These are phyloP conservation scores for Eucalyptus polyanthemos DNA, from an alignment of 345 rosid genomes.

Conservation along the genomic window DNA sequence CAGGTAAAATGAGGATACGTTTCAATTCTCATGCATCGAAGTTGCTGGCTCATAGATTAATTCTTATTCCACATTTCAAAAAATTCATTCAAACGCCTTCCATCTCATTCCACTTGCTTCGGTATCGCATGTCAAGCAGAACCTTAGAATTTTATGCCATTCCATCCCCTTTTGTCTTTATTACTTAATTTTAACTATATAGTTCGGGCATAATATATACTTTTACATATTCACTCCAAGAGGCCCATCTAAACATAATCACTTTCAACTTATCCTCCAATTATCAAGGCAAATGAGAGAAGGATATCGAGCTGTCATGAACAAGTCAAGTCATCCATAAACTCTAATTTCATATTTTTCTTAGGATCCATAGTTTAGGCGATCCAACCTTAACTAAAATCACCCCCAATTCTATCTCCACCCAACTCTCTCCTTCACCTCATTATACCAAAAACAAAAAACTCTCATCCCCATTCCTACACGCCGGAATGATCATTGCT, in stretches of 20 bases:
- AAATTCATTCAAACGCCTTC: neutral
- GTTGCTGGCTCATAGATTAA: neutral
- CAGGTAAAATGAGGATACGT: fast-evolving
- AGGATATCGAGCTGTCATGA: fast-evolving
- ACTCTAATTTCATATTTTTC: neutral
- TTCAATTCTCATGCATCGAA: fast-evolving
- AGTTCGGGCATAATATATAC: fast-evolving
- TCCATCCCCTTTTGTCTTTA: neutral
- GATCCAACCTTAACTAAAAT: neutral
- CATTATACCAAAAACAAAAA: neutral
- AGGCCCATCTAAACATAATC: neutral
- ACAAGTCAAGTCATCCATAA: neutral
- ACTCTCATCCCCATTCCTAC: neutral
- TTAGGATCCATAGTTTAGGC: fast-evolving
- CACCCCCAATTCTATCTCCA: neutral
- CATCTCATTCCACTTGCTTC: neutral
- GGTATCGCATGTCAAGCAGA: fast-evolving
- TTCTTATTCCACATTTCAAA: neutral
- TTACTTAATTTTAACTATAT: neutral
- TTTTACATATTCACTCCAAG: fast-evolving
- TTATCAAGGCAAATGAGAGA: neutral
- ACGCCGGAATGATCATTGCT: neutral
- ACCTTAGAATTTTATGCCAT: neutral
- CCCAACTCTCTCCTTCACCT: neutral
- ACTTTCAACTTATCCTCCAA: neutral